Evolutionary conservation across 345 rosid species (phyloP), one percentile per base, ranked within the genome.

Genomic region (Garcia nutans): DNA sequence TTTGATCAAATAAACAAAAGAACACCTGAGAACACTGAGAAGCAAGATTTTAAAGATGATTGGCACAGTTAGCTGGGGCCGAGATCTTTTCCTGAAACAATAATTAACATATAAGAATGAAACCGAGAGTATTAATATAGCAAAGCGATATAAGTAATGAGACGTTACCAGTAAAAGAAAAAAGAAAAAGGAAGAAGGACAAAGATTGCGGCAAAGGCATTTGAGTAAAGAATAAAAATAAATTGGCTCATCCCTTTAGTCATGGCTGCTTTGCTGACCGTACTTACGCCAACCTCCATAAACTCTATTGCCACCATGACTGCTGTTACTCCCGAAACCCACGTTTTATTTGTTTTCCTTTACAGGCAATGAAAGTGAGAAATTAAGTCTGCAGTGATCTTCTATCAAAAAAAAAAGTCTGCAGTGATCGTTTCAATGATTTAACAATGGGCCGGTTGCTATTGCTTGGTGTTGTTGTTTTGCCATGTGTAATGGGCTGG

Each of bases 231-330:
- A n/a, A 76, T 72, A 47, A 74, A 73, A 28, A 84, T 68, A 69
- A 72, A 86, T 44, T 75, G 67, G 67, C 75, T 74, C 87, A 81
- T 71, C 63, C 86, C 85, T 70, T 45, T 54, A n/a, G 50, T 65
- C 84, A 84, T 77, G 71, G 86, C 82, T 47, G 79, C 87, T 82
- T 86, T 86, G 72, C 54, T 80, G 17, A 84, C 28, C 12, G 84
- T 80, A 67, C 6, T 74, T 22, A 75, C 28, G 45, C 82, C 81
- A 62, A 80, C 83, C 13, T 80, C 86, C 73, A 81, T 70, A 49
- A 65, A 76, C 79, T 80, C 86, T 17, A 74, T 24, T 41, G 55
- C 61, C 69, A 80, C 71, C 89, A 84, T 81, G 50, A 62, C 70
- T 72, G 57, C 59, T 42, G 81, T 81, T 24, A 84, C 68, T 42